phyloP scores from a whole-genome alignment of 73 alveolate genomes.

The Uronychia setigera region DNA sequence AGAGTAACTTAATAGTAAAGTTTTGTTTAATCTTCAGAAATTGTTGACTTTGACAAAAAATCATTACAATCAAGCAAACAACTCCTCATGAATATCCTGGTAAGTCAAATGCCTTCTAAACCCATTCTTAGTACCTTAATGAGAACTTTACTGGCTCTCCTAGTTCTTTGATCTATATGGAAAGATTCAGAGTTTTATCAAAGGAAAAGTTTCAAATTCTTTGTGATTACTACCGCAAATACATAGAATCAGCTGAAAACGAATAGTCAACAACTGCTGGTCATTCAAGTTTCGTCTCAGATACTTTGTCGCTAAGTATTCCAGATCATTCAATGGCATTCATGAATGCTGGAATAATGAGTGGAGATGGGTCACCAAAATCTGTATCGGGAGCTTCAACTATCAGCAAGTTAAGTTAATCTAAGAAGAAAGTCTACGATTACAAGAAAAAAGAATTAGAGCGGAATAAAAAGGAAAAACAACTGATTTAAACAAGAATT shows the following conservation, averaged over 20 bases:
- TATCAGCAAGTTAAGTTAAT: not conserved
- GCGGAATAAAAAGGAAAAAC: not conserved
- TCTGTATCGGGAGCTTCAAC: no score
- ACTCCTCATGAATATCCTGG: not conserved
- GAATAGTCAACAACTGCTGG: not conserved
- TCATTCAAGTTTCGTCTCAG: no score
- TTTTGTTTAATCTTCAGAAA: not conserved
- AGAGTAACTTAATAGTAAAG: not conserved
- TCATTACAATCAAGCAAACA: not conserved
- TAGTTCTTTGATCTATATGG: conserved; percentile 1
- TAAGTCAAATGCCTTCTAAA: no score
- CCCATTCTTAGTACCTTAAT: no score
- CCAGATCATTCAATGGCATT: no score
- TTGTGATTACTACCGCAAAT: no score
- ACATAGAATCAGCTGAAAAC: not conserved
- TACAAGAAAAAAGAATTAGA: not conserved
- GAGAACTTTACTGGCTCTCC: conserved; percentile 5
- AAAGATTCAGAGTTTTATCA: conserved; percentile 1
- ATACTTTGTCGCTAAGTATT: no score
- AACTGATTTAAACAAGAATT: not conserved
- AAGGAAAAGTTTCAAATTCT: not conserved
- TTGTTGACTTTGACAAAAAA: not conserved
- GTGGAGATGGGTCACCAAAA: no score
- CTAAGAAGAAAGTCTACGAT: not conserved
- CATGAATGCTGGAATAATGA: no score